phyloP scores from a whole-genome alignment of 1,284 basidiomycete species.

The Boletellus dicymbophilus region DNA sequence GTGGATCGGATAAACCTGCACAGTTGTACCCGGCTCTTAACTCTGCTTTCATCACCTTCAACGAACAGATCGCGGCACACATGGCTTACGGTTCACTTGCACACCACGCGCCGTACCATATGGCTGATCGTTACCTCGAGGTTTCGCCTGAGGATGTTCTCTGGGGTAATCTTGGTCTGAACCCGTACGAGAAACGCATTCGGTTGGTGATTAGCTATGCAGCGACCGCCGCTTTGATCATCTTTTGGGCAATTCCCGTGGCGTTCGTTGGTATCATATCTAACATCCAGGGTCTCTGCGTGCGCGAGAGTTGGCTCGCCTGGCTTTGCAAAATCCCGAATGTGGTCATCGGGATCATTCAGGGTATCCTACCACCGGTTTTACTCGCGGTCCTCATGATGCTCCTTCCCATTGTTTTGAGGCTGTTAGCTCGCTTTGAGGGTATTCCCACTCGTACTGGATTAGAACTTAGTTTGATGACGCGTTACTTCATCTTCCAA shows the following conservation, averaged over 20 bases:
- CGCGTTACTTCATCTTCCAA: constrained; percentile 90
- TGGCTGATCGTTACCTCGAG: constrained; percentile 67
- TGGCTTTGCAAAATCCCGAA: constrained; percentile 81
- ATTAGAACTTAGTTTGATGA: constrained; percentile 90
- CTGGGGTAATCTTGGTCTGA: constrained; percentile 87
- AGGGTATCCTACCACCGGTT: constrained; percentile 88
- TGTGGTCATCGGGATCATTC: constrained; percentile 80
- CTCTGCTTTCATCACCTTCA: constrained; percentile 93
- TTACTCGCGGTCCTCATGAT: constrained; percentile 89
- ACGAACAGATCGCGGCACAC: constrained; percentile 93
- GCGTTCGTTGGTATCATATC: constrained; percentile 87
- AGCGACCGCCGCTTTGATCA: constrained; percentile 64
- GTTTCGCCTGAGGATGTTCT: constrained; percentile 87
- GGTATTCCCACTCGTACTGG: constrained; percentile 81
- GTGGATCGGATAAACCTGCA: constrained; percentile 20
- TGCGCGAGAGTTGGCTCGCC: constrained; percentile 65
- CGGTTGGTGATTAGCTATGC: constrained; percentile 62
- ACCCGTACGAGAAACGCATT: constrained; percentile 84
- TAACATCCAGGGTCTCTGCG: constrained; percentile 78
- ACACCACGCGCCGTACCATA: constrained; percentile 81
- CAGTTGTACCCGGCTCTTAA: constrained; percentile 72
- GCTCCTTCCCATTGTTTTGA: constrained; percentile 86
- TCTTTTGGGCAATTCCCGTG: constrained; percentile 77
- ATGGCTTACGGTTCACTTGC: constrained; percentile 73
- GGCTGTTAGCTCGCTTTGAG: constrained; percentile 76